These are phyloP conservation scores for Xylaria intraflava DNA, from an alignment of 495 filamentous ascomycete genomes.

Conservation along the genomic window DNA sequence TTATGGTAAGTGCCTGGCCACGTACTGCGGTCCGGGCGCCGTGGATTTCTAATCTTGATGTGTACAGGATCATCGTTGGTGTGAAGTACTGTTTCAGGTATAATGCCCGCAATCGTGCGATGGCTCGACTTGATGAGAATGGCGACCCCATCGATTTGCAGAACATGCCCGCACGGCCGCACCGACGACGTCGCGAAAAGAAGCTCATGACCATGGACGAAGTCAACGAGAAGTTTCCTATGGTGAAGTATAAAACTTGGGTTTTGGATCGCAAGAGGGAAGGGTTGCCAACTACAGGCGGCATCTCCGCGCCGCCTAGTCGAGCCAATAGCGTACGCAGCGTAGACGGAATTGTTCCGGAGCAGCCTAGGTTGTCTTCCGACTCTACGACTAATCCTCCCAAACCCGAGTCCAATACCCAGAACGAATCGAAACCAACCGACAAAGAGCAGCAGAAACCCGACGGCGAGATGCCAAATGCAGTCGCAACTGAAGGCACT, in stretches of 20 bases:
- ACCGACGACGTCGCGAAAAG: constrained; percentile 84
- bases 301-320: constrained; percentile 70
- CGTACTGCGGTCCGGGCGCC: not conserved
- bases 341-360: constrained; percentile 47
- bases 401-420: not conserved
- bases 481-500: not conserved
- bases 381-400: constrained; percentile 24
- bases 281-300: constrained; percentile 77
- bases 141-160: constrained; percentile 82
- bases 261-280: constrained; percentile 72
- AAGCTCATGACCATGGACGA: constrained; percentile 99
- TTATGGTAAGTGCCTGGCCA: constrained; percentile 64
- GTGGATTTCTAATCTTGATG: constrained; percentile 24
- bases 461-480: constrained; percentile 7
- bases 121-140: constrained; percentile 66
- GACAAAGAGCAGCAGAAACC: constrained; percentile 17
- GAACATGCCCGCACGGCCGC: constrained; percentile 62
- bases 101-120: constrained; percentile 82
- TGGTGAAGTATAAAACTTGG: constrained; percentile 95
- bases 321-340: constrained; percentile 61
- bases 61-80: constrained; percentile 89
- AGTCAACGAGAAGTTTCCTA: constrained; percentile 92
- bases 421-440: not conserved
- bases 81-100: constrained; percentile 99
- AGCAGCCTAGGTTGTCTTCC: constrained; percentile 28